Conservation (phyloP, 1,284 basidiomycete species). For the Heliocybe sulcata region DNA sequence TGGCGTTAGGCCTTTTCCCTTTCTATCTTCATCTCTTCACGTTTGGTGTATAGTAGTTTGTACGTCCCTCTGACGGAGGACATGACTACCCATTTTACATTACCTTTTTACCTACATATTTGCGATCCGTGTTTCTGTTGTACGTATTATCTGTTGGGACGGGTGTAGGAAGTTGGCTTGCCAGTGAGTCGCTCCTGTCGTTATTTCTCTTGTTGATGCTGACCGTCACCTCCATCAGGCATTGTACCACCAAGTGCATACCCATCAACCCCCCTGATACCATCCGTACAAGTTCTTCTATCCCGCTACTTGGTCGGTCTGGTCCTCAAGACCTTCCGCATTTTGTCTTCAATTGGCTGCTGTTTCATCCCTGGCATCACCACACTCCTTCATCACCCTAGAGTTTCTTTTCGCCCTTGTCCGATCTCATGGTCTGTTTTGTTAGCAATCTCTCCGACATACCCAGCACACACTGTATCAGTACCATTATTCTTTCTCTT, state of each 20-base stretch:
- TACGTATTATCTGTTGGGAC: neutral
- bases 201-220: neutral
- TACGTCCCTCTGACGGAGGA: neutral
- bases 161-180: neutral
- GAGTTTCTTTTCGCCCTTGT: neutral
- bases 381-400: neutral
- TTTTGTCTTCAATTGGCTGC: neutral
- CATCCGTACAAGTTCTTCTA: neutral
- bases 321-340: neutral
- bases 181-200: neutral
- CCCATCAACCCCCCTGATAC: constrained; percentile 1
- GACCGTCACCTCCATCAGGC: neutral
- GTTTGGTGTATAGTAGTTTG: neutral
- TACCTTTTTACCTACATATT: neutral
- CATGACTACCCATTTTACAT: neutral
- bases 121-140: neutral
- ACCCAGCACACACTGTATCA: neutral
- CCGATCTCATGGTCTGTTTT: neutral
- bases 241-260: constrained; percentile 1
- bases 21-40: neutral
- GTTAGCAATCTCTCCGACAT: neutral
- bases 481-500: neutral
- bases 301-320: neutral
- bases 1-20: constrained; percentile 1
- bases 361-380: neutral